Base-by-base conservation (phyloP, 2,329 filamentous ascomycete genomes). In the Penicillium sp. region DNA sequence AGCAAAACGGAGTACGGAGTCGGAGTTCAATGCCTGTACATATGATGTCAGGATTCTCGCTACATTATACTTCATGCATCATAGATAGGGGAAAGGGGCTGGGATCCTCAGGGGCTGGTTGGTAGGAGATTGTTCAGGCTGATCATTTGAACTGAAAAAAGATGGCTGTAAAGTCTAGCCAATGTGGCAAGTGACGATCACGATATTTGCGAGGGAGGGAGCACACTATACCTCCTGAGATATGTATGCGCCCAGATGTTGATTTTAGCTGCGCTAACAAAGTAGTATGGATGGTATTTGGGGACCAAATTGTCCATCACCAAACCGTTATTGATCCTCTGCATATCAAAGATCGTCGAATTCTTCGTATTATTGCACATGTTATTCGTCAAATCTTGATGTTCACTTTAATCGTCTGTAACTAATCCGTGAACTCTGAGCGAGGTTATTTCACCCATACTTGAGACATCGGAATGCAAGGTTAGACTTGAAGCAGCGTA, bases 91-190 rank as follows among this genome's bases (percentile, higher is more conserved):
- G 19, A 28, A 51, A 28, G 36, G 35, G 47, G 46, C 11, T 31
- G 22, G 25, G 28, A 51, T 45, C 16, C 35, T 55, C 47, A 51
- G 53, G 47, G 53, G 53, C 53, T 51, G 53, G 40, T 19, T 33
- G 17, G 4, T 16, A 31, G 33, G 22, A 55, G 26, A 35, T 2
- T 17, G 9, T 26, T 30, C 22, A 14, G 28, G 40, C 12, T 44
- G 41, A 55, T 55, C 47, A 40, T 40, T 35, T 38, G 28, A 28
- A 44, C 8, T n/a, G 8, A 31, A 10, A 50, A 22, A 41, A 17
- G 33, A 38, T 41, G 35, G 28, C 42, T 47, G 42, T 25, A 26
- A 37, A 41, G 44, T 41, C 17, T 36, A 49, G 17, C 5, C 30
- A 42, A 42, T 49, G 30, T 30, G 12, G 28, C n/a, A 17, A 42